These are phyloP conservation scores for Backusella circina DNA, from an alignment of 192 early-diverging fungal genomes.

Conservation along the genomic window DNA sequence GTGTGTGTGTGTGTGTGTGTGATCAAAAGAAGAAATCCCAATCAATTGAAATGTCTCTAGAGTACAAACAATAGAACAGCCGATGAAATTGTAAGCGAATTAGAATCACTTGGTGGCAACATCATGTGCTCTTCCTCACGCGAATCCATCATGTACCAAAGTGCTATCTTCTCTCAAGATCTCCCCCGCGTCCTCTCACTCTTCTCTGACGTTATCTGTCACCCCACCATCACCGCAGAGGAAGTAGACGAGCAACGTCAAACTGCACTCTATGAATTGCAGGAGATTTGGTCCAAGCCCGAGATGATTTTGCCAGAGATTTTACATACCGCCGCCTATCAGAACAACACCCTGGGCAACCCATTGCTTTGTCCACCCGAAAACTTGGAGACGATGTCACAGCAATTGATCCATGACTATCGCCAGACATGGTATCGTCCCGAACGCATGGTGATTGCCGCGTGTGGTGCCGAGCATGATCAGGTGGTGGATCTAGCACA, in stretches of 20 bases:
- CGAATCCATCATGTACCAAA: constrained; percentile 95
- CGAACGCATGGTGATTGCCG: constrained; percentile 88
- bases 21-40: neutral
- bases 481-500: constrained; percentile 66
- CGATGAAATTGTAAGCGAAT: constrained; percentile 65
- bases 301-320: constrained; percentile 86
- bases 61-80: constrained; percentile 67
- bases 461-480: constrained; percentile 85
- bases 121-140: constrained; percentile 86
- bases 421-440: constrained; percentile 84
- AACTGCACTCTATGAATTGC: constrained; percentile 81
- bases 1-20: too few relatives aligned
- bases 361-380: constrained; percentile 71
- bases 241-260: constrained; percentile 82
- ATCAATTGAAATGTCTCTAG: constrained; percentile 22
- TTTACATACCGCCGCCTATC: constrained; percentile 81
- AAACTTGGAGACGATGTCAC: constrained; percentile 63
- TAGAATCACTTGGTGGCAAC: constrained; percentile 89
- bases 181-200: constrained; percentile 65
- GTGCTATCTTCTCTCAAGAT: constrained; percentile 85
- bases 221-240: constrained; percentile 64
- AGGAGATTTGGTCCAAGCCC: constrained; percentile 81
- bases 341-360: constrained; percentile 76
- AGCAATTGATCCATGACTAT: constrained; percentile 66
- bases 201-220: constrained; percentile 78